Percentiles rank a stretch among this genome's conserved stretches.
Conservation (phyloP, 352 stramenopile genomes). For the Globisporangium paroecandrum region DNA sequence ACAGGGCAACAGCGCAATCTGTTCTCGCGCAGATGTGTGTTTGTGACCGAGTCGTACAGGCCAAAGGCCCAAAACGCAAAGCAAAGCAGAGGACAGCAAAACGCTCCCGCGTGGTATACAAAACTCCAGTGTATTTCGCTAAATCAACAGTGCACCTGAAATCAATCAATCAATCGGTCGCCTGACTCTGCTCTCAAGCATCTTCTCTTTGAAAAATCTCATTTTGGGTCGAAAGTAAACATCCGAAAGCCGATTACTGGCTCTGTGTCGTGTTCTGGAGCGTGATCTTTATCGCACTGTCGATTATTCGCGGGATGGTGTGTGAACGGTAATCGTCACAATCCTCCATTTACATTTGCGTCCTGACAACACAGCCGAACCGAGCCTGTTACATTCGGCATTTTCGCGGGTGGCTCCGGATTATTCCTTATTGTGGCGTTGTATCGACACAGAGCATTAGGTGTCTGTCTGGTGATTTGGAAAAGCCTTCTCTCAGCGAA, state of each 20-base stretch:
- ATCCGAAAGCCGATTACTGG: neutral
- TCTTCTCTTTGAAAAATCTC: neutral
- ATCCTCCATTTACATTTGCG: neutral
- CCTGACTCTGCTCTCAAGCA: too few species aligned
- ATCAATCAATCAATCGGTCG: neutral
- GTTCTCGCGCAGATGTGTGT: neutral
- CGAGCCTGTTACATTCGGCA: neutral
- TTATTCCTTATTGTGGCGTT: neutral
- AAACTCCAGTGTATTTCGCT: neutral
- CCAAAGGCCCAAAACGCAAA: too few species aligned
- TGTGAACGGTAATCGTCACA: neutral
- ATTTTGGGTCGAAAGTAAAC: neutral
- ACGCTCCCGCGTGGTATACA: neutral
- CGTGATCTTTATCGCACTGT: neutral
- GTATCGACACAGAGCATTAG: too few species aligned
- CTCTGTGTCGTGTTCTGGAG: neutral
- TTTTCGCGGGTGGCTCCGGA: neutral
- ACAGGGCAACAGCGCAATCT: neutral
- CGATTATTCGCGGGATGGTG: neutral
- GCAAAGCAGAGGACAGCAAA: too few species aligned
- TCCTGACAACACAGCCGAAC: too few species aligned
- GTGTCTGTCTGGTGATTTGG: too few species aligned
- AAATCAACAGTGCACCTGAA: neutral
- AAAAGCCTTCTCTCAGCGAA: neutral
- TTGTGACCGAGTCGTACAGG: too few species aligned